Conservation (phyloP, 495 filamentous ascomycete genomes). For the Penicillium pancosmium region DNA sequence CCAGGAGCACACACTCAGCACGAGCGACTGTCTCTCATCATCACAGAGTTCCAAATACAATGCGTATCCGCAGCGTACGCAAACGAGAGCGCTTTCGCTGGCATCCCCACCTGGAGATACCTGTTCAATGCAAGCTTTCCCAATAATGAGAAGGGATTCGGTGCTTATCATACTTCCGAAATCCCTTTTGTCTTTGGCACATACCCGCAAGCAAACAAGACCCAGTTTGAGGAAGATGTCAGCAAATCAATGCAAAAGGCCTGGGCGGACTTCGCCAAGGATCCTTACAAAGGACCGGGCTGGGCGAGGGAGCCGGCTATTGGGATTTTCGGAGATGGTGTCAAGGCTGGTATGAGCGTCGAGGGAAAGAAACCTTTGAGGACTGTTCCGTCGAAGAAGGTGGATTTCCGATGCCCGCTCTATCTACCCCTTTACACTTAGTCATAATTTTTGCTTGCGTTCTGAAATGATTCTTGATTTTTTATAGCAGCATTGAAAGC, state of each 20-base stretch:
- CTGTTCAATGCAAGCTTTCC: slow-evolving; percentile 39
- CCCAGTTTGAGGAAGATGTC: slow-evolving; percentile 24
- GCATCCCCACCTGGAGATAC: slow-evolving; percentile 31
- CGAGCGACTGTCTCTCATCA: slow-evolving; percentile 26
- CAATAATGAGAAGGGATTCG: slow-evolving; percentile 25
- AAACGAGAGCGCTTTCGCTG: slow-evolving; percentile 17
- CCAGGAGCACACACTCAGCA: slow-evolving; percentile 13
- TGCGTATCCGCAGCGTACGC: slow-evolving; percentile 25
- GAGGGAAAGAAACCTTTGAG: slow-evolving; percentile 19
- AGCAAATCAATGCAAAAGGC: slow-evolving; percentile 29
- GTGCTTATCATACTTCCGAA: slow-evolving; percentile 34
- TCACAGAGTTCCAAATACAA: slow-evolving; percentile 30
- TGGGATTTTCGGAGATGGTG: slow-evolving; percentile 22
- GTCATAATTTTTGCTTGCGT: neutral
- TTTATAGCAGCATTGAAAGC: neutral
- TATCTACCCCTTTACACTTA: slow-evolving; percentile 5
- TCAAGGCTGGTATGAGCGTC: slow-evolving; percentile 13
- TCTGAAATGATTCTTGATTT: neutral
- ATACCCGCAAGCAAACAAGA: slow-evolving; percentile 20
- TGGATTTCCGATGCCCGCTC: slow-evolving; percentile 13
- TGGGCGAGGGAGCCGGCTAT: slow-evolving; percentile 17
- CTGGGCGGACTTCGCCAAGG: slow-evolving; percentile 37
- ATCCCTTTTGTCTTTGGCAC: slow-evolving; percentile 36
- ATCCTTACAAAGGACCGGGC: slow-evolving; percentile 30
- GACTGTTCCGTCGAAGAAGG: slow-evolving; percentile 8